These are phyloP conservation scores for Echium plantagineum DNA, from an alignment of 257 asterid species.

Conservation along the genomic window DNA sequence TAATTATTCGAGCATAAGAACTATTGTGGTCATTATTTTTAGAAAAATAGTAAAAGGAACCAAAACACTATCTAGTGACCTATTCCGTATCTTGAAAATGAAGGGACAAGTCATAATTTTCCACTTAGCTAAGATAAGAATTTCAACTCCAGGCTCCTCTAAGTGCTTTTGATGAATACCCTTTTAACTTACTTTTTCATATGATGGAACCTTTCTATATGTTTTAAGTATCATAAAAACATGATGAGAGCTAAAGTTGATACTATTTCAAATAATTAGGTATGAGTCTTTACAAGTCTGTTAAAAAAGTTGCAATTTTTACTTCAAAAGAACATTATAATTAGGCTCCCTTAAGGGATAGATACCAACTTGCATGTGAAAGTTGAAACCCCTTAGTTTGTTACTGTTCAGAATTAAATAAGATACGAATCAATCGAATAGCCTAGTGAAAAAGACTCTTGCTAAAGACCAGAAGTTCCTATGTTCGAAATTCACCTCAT, in stretches of 20 bases:
- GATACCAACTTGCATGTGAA: neutral
- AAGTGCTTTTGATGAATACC: neutral
- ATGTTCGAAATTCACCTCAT: too few species aligned
- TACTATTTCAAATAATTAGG: neutral
- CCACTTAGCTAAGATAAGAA: neutral
- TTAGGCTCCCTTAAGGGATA: neutral
- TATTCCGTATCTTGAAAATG: constrained; percentile 1
- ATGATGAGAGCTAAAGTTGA: neutral
- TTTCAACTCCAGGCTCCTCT: neutral
- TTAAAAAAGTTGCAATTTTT: neutral
- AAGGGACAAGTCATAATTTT: neutral
- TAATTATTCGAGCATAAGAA: too few species aligned
- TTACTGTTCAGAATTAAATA: too few species aligned
- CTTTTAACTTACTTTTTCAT: neutral
- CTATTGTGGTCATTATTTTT: too few species aligned
- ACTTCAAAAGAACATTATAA: neutral
- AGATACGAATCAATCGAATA: too few species aligned
- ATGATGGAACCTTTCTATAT: neutral
- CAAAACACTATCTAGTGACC: neutral
- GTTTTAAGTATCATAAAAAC: neutral
- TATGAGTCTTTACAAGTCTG: neutral
- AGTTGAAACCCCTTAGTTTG: too few species aligned
- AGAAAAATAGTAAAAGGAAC: too few species aligned
- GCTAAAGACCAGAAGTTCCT: too few species aligned
- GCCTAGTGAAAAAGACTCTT: too few species aligned